Conservation (phyloP, 2,329 filamentous ascomycete genomes). For the Microsporum ferrugineum region DNA sequence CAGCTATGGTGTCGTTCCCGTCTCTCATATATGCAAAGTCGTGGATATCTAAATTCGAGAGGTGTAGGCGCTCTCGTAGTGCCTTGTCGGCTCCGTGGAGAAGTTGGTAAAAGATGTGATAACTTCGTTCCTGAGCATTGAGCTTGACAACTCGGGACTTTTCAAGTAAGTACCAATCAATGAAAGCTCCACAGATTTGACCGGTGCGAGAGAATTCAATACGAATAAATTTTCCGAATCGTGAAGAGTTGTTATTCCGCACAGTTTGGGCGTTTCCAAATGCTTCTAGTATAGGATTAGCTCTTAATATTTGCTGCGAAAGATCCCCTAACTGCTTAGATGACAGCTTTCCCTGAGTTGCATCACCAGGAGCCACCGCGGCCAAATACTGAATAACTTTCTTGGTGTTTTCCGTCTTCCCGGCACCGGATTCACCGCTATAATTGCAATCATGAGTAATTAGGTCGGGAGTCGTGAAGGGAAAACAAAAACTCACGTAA, state of each 20-base stretch:
- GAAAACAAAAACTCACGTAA: conserved; percentile 48
- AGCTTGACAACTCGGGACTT: conserved; percentile 94
- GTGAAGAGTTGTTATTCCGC: conserved; percentile 94
- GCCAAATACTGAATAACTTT: conserved; percentile 98
- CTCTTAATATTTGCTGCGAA: conserved; percentile 89
- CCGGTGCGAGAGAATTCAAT: conserved; percentile 86
- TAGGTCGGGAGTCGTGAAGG: neutral
- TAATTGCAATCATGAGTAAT: conserved; percentile 9
- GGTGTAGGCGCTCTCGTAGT: conserved; percentile 64
- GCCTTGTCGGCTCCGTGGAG: conserved; percentile 66
- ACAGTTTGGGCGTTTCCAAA: conserved; percentile 98
- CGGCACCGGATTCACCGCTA: conserved; percentile 84
- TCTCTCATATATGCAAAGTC: conserved; percentile 87
- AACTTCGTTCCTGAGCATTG: conserved; percentile 81
- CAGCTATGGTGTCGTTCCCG: conserved; percentile 82
- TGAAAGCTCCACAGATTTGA: conserved; percentile 88
- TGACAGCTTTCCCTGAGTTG: conserved; percentile 48
- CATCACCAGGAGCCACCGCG: conserved; percentile 78
- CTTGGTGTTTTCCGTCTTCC: conserved; percentile 98
- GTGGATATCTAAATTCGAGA: conserved; percentile 63
- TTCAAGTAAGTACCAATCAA: conserved; percentile 96
- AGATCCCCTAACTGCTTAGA: conserved; percentile 66
- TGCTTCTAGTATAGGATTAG: conserved; percentile 93
- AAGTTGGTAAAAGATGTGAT: conserved; percentile 95
- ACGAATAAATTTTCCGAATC: conserved; percentile 96